Percentiles rank a stretch among this genome's conserved stretches.
Evolutionary conservation across 805 yeast species (phyloP).

Genomic region (Candida morakotiae): DNA sequence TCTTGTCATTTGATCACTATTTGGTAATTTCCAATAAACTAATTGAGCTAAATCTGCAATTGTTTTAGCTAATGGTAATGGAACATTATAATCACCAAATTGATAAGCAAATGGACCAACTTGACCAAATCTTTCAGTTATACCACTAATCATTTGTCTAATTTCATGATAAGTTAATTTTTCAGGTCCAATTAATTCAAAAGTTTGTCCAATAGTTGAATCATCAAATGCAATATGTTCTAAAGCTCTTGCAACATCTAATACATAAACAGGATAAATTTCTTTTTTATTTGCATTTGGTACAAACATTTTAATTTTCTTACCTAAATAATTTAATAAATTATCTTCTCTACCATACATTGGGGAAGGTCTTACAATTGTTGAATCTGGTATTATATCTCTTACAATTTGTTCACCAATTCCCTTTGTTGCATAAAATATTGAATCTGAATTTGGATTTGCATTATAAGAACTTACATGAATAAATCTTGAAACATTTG

Average conservation of each 20-base stretch:
- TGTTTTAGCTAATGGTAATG: constrained; percentile 42
- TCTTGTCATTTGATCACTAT: constrained; percentile 74
- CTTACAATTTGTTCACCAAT: constrained; percentile 69
- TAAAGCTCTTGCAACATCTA: constrained; percentile 74
- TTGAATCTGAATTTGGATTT: constrained; percentile 59
- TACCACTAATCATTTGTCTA: constrained; percentile 65
- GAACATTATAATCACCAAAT: constrained; percentile 40
- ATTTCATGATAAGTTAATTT: constrained; percentile 57
- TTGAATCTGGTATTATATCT: constrained; percentile 66
- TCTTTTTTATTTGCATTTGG: constrained; percentile 61
- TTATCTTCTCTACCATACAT: constrained; percentile 73
- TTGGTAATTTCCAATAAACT: constrained; percentile 46
- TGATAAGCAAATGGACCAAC: constrained; percentile 42
- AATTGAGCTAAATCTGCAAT: constrained; percentile 42
- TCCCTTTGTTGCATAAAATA: constrained; percentile 77
- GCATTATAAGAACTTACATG: constrained; percentile 83
- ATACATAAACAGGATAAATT: constrained; percentile 68
- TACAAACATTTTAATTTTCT: constrained; percentile 55
- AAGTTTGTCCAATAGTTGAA: constrained; percentile 70
- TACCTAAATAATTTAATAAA: constrained; percentile 59
- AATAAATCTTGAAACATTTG: constrained; percentile 67
- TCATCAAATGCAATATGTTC: constrained; percentile 80
- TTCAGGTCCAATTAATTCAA: constrained; percentile 73
- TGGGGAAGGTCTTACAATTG: constrained; percentile 83
- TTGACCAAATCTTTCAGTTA: constrained; percentile 46